Percentiles rank a stretch among this genome's conserved stretches.
phyloP scores from a whole-genome alignment of 2,329 filamentous ascomycete species.

The Basipetospora chlamydospora region DNA sequence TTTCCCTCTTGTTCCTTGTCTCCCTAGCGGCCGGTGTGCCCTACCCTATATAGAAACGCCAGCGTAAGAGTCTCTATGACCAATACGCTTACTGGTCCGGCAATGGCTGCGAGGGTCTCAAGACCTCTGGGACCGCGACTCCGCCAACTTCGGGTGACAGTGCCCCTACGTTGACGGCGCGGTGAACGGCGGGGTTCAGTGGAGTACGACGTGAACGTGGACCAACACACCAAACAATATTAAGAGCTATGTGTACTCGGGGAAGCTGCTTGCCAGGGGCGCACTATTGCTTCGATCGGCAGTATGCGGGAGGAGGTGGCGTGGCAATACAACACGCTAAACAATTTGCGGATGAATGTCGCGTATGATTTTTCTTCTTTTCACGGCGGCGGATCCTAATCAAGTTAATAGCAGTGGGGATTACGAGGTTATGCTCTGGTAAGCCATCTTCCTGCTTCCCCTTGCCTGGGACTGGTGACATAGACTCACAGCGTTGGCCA shows the following conservation, averaged over 20 bases:
- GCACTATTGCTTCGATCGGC: slow-evolving; percentile 16
- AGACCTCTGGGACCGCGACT: slow-evolving; percentile 24
- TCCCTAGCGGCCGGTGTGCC: slow-evolving; percentile 1
- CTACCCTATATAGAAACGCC: slow-evolving; percentile 9
- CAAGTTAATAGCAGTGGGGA: slow-evolving; percentile 22
- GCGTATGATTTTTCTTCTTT: slow-evolving; percentile 47
- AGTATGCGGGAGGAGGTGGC: slow-evolving; percentile 18
- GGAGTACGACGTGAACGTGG: slow-evolving; percentile 26
- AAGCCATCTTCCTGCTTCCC: slow-evolving; percentile 3
- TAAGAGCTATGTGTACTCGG: slow-evolving; percentile 23
- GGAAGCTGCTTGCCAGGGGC: slow-evolving; percentile 10
- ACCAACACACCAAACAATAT: slow-evolving; percentile 21
- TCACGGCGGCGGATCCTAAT: slow-evolving; percentile 30
- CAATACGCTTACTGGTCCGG: slow-evolving; percentile 12
- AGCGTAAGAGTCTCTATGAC: slow-evolving; percentile 10
- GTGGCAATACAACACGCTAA: slow-evolving; percentile 17
- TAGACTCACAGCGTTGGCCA: too few relatives aligned
- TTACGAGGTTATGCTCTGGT: slow-evolving; percentile 50
- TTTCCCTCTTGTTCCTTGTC: not conserved
- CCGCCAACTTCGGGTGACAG: slow-evolving; percentile 20
- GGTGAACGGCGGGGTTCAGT: slow-evolving; percentile 18
- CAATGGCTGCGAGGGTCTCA: slow-evolving; percentile 17
- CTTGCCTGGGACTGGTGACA: too few relatives aligned
- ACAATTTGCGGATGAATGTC: slow-evolving; percentile 33
- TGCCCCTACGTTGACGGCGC: slow-evolving; percentile 23